Evolutionary conservation across 352 stramenopile genomes (phyloP).

Genomic region (Globisporangium cederbergense): DNA sequence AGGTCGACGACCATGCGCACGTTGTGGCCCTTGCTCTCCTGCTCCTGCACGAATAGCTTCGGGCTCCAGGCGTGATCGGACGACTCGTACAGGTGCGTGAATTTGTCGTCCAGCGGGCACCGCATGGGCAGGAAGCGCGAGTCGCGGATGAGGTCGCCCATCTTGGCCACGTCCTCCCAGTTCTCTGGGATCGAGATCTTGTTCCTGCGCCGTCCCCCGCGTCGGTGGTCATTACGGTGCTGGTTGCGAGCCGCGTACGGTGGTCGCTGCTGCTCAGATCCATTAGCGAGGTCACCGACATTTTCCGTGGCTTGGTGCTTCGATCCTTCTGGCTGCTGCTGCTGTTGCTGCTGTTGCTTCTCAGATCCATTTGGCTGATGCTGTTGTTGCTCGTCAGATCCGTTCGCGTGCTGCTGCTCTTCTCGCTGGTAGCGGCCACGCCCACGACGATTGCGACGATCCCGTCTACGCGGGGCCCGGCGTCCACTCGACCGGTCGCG

Average conservation of each 20-base stretch:
- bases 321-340: constrained; percentile 1
- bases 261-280: neutral
- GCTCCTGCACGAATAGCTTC: constrained; percentile 43
- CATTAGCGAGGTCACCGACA: neutral
- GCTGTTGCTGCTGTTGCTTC: neutral
- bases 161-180: constrained; percentile 77
- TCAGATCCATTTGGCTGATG: constrained; percentile 1
- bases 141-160: constrained; percentile 48
- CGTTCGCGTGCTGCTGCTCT: neutral
- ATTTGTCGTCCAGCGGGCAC: constrained; percentile 71
- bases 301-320: neutral
- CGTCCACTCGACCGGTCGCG: constrained; percentile 10
- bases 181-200: constrained; percentile 66
- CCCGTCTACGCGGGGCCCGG: neutral
- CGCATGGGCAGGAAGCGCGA: constrained; percentile 68
- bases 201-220: constrained; percentile 5
- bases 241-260: neutral
- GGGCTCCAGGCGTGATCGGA: constrained; percentile 56
- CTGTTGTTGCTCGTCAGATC: neutral
- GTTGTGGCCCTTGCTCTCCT: constrained; percentile 31
- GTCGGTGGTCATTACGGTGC: neutral
- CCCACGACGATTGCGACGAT: constrained; percentile 1
- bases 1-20: constrained; percentile 77
- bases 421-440: constrained; percentile 1
- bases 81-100: constrained; percentile 32